These are phyloP conservation scores for Heliosperma pusillum DNA, from an alignment of 148 eudicot species.

Conservation along the genomic window DNA sequence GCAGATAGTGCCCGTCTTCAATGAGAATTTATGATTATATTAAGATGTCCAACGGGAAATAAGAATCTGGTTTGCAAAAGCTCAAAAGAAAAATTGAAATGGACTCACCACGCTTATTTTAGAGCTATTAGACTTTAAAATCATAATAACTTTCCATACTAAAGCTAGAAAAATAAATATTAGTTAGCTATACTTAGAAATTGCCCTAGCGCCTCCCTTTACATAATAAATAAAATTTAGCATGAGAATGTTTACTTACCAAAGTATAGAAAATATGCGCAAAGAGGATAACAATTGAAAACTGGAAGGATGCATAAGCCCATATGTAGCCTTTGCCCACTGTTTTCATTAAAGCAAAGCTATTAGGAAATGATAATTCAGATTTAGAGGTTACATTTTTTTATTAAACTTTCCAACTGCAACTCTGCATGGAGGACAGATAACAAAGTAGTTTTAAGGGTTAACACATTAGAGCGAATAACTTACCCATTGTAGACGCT, in stretches of 20 bases:
- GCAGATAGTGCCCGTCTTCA: no score
- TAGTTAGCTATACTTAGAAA: no score
- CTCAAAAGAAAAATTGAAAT: no score
- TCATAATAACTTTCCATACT: no score
- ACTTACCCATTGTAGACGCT: conserved; percentile 37
- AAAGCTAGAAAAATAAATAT: no score
- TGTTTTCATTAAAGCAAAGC: conserved; percentile 12
- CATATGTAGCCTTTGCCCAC: conserved; percentile 35
- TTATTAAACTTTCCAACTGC: neutral
- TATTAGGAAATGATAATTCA: neutral
- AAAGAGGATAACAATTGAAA: conserved; percentile 34
- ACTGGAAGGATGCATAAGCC: conserved; percentile 41
- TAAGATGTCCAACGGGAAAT: no score
- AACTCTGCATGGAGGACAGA: neutral
- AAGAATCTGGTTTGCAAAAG: no score
- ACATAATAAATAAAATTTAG: neutral
- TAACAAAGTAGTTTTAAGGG: neutral
- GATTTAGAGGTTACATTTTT: neutral
- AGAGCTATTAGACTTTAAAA: no score
- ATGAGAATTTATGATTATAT: no score
- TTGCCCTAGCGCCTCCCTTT: no score
- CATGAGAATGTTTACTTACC: conserved; percentile 19
- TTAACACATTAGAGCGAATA: neutral
- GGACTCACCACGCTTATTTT: no score
- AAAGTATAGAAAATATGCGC: conserved; percentile 34